phyloP scores from a whole-genome alignment of 208 protist genomes.

The Entamoeba nuttalli region DNA sequence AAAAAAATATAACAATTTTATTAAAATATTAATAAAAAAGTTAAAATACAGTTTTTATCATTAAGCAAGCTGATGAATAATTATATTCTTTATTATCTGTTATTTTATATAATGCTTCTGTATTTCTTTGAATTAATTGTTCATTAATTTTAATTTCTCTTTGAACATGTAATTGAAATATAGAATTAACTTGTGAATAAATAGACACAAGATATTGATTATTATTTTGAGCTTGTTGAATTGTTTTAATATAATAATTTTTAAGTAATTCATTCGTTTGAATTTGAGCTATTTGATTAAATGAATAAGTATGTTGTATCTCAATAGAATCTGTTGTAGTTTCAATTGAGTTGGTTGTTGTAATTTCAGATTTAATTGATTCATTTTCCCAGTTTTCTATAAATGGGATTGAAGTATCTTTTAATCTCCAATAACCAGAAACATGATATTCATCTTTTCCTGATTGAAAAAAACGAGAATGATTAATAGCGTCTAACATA shows the following conservation, averaged over 20 bases:
- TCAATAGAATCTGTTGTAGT: too few relatives aligned
- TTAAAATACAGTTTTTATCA: neutral
- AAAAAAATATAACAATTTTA: too few relatives aligned
- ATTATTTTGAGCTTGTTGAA: too few relatives aligned
- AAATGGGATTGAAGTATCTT: neutral
- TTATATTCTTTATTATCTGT: neutral
- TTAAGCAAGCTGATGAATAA: neutral
- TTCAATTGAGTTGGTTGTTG: too few relatives aligned
- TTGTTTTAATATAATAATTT: too few relatives aligned
- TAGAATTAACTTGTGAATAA: too few relatives aligned
- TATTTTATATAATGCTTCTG: neutral
- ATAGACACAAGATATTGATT: too few relatives aligned
- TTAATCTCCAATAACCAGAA: neutral
- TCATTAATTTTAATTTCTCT: neutral
- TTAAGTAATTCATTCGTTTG: too few relatives aligned
- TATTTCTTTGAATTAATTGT: neutral
- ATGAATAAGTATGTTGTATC: too few relatives aligned
- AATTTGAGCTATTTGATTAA: too few relatives aligned
- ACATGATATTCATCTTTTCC: neutral
- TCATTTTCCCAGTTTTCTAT: neutral
- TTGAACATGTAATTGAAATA: too few relatives aligned
- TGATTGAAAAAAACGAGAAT: neutral
- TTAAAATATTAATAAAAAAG: neutral
- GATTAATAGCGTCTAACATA: neutral
- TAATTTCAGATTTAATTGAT: too few relatives aligned